phyloP scores from a whole-genome alignment of 2,329 filamentous ascomycete genomes.

The Fusarium concolor region DNA sequence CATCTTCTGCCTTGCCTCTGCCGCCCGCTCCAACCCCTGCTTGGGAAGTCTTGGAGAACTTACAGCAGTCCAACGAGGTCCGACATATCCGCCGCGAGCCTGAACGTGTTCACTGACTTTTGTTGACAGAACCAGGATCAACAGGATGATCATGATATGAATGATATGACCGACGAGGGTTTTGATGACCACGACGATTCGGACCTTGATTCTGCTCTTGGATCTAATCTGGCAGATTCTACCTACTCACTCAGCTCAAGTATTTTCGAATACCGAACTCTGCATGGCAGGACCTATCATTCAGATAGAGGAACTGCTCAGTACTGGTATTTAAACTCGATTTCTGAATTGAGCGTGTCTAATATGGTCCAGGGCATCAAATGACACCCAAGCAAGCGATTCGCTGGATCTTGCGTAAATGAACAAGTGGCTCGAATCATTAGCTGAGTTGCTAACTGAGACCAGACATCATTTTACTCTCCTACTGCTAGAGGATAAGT shows the following conservation, averaged over 20 bases:
- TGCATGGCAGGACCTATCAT: conserved; percentile 18
- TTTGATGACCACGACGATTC: neutral
- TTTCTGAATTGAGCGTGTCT: fast-evolving
- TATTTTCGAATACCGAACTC: conserved; percentile 10
- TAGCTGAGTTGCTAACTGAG: neutral
- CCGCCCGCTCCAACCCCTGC: conserved; percentile 14
- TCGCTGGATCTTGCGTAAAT: conserved; percentile 17
- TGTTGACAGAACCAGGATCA: neutral
- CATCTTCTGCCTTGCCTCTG: neutral
- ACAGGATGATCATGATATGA: neutral
- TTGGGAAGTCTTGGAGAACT: conserved; percentile 13
- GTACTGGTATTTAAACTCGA: neutral
- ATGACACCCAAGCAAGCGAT: conserved; percentile 15
- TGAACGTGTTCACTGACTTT: neutral
- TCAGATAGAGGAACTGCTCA: conserved; percentile 8
- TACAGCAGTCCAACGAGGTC: conserved; percentile 8
- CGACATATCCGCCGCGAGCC: fast-evolving
- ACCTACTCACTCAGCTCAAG: conserved; percentile 14
- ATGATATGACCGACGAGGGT: neutral
- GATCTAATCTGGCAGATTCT: conserved; percentile 9
- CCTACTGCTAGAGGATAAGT: neutral
- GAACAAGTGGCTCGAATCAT: fast-evolving
- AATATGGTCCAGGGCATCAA: neutral
- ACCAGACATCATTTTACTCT: conserved; percentile 15
- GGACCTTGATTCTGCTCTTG: conserved; percentile 12